Evolutionary conservation across 2,329 filamentous ascomycete species (phyloP), one percentile per base, ranked within the genome.

Genomic region (Corinectria fuckeliana): DNA sequence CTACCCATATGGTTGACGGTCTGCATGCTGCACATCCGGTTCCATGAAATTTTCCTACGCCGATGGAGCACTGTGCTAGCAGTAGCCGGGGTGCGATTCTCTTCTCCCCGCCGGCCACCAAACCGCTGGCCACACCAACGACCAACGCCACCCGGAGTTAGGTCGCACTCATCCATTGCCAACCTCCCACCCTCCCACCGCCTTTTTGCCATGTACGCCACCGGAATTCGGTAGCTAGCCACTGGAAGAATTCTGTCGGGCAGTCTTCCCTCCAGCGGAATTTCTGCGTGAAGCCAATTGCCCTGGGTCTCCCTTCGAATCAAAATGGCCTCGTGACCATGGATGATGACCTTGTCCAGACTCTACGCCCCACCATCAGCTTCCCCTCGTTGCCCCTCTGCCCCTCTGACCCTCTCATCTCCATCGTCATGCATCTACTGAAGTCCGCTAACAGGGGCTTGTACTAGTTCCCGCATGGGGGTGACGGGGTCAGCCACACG

Each of bases 381-480:
- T 36, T 41, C 38, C 50, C 21, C 16, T 34, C 59, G n/a, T n/a
- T n/a, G n/a, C n/a, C n/a, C n/a, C n/a, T n/a, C n/a, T n/a, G n/a
- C n/a, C n/a, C n/a, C n/a, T n/a, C n/a, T n/a, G n/a, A n/a, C n/a
- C n/a, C n/a, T n/a, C n/a, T n/a, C n/a, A n/a, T n/a, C 65, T 57
- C 47, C 44, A 52, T 59, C 49, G 38, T 42, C 50, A 74, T 74
- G 72, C 68, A 72, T 66, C 41, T 73, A 75, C 60, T 58, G 70
- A 69, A 65, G 67, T 49, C 61, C 54, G 59, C 65, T 69, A 68
- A 65, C 56, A 8, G 61, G 62, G 61, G 55, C 56, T 44, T 67
- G 61, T 66, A 49, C 64, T 75, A 75, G 73, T 58, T 73, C 73
- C 73, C 71, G 73, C 57, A 52, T 62, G 60, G 48, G 58, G 30